Percentiles rank a stretch among this genome's conserved stretches.
Evolutionary conservation across 1,139 yeast species (phyloP).

Genomic region (Tardiomyces depauwii): DNA sequence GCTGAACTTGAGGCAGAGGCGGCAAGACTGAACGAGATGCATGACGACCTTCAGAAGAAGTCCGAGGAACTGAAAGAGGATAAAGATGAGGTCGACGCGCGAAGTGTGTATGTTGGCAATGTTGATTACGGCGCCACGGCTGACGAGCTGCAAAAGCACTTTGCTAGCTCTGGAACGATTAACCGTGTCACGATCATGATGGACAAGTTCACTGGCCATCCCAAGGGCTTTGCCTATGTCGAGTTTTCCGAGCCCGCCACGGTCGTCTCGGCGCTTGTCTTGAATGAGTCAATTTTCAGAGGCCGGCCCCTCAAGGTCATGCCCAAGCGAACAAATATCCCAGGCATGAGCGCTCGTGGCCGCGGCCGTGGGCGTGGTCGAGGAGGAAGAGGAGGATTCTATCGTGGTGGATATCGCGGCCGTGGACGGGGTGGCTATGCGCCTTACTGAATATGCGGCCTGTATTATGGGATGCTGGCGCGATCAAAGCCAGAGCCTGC

Average conservation of each 20-base stretch:
- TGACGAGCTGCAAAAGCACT: constrained; percentile 68
- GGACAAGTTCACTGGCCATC: constrained; percentile 64
- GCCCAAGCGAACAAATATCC: constrained; percentile 72
- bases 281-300: constrained; percentile 55
- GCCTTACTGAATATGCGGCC: constrained; percentile 26
- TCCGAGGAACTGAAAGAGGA: constrained; percentile 34
- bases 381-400: constrained; percentile 37
- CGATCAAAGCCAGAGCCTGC: no score
- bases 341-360: constrained; percentile 43
- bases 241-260: constrained; percentile 58
- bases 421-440: constrained; percentile 25
- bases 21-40: constrained; percentile 40
- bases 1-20: constrained; percentile 43
- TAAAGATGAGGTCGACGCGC: constrained; percentile 54
- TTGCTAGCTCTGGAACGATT: constrained; percentile 63
- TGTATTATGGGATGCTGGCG: no score
- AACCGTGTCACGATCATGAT: constrained; percentile 73
- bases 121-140: constrained; percentile 77
- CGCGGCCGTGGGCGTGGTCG: constrained; percentile 40
- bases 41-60: constrained; percentile 37
- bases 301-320: constrained; percentile 62
- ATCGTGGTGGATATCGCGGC: constrained; percentile 32
- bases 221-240: constrained; percentile 79
- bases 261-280: constrained; percentile 53
- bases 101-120: constrained; percentile 80